Percentiles rank a stretch among this genome's conserved stretches.
phyloP scores from a whole-genome alignment of 2,329 filamentous ascomycete species.

The Cladophialophora yegresii region DNA sequence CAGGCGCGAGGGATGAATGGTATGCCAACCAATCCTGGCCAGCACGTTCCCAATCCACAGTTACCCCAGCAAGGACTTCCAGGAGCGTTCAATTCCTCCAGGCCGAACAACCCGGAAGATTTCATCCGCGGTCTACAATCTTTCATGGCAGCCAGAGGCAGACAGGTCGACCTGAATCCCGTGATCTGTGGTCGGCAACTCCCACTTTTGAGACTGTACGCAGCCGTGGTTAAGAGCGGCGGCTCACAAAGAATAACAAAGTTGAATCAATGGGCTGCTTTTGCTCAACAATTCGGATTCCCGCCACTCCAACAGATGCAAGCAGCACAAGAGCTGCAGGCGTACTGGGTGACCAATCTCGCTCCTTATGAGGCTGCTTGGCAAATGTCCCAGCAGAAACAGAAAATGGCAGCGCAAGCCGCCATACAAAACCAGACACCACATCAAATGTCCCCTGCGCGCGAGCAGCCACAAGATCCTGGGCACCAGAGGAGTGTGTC shows the following conservation, averaged over 20 bases:
- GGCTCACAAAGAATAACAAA: conserved; percentile 74
- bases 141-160: conserved; percentile 74
- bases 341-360: conserved; percentile 74
- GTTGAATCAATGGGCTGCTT: conserved; percentile 70
- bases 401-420: conserved; percentile 46
- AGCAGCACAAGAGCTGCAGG: conserved; percentile 68
- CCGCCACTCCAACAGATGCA: conserved; percentile 64
- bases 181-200: conserved; percentile 72
- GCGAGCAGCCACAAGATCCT: conserved; percentile 39
- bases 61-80: conserved; percentile 29
- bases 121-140: conserved; percentile 74
- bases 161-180: conserved; percentile 74
- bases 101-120: conserved; percentile 57
- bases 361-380: conserved; percentile 68
- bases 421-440: conserved; percentile 45
- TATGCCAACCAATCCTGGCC: conserved; percentile 21
- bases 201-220: conserved; percentile 75
- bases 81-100: conserved; percentile 26
- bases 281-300: conserved; percentile 66
- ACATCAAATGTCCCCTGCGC: conserved; percentile 44
- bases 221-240: conserved; percentile 71
- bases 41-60: conserved; percentile 23
- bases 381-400: conserved; percentile 49
- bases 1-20: conserved; percentile 26
- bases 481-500: conserved; percentile 34